Evolutionary conservation across 805 yeast genomes (phyloP).

Genomic region (Cyberlindnera nakhonratchasimensis): DNA sequence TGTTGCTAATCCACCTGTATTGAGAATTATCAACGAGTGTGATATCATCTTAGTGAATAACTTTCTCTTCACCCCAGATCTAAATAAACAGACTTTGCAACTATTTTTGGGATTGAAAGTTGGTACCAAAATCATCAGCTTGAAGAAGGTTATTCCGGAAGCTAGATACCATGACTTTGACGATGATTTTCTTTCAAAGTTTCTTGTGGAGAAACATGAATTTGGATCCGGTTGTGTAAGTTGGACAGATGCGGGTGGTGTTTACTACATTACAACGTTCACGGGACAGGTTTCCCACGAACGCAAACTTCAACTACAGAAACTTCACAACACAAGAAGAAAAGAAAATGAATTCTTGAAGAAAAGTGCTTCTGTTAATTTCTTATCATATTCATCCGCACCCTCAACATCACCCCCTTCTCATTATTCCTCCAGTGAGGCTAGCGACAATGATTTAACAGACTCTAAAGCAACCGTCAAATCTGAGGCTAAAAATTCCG

Average conservation of each 20-base stretch:
- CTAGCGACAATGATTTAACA: neutral
- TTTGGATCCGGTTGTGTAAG: conserved; percentile 75
- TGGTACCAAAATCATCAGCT: conserved; percentile 76
- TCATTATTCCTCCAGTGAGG: neutral
- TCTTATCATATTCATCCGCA: conserved; percentile 1
- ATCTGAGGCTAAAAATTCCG: neutral
- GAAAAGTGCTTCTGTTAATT: conserved; percentile 10
- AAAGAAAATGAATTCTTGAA: conserved; percentile 20
- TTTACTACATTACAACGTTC: conserved; percentile 64
- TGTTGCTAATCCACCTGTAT: conserved; percentile 58
- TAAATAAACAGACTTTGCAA: conserved; percentile 65
- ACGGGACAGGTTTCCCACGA: conserved; percentile 23
- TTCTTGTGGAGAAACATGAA: conserved; percentile 58
- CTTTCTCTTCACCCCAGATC: conserved; percentile 73
- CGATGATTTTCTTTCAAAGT: conserved; percentile 57
- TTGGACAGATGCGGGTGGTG: conserved; percentile 81
- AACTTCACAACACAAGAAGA: conserved; percentile 24
- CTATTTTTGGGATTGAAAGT: conserved; percentile 60
- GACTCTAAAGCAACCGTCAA: neutral
- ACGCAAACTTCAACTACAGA: conserved; percentile 32
- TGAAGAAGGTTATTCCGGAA: conserved; percentile 75
- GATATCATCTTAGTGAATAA: conserved; percentile 80
- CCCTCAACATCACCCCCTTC: conserved; percentile 4
- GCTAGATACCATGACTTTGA: conserved; percentile 60
- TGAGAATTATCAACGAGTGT: conserved; percentile 50